Evolutionary conservation across 352 stramenopile species (phyloP), one percentile per base, ranked within the genome.

Genomic region (Phytophthora crassamura): DNA sequence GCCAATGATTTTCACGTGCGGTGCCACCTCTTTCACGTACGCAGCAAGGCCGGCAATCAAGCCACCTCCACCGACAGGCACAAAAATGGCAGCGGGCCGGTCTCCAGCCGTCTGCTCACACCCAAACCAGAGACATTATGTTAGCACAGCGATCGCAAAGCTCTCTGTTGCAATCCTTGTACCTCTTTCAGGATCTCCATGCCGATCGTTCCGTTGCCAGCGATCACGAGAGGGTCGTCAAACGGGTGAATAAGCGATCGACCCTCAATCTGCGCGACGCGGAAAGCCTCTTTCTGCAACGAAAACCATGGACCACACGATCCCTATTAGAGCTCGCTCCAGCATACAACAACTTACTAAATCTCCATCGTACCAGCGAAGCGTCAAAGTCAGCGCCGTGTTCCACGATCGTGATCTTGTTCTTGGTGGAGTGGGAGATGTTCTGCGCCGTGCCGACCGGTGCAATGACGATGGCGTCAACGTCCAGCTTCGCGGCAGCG

Each of bases 321-420:
- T 12, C 42, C 14, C 16, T 49, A 18, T 16, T 16, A 3, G 41
- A 25, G 20, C 40, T 16, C 22, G 50, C 7, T 14, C 34, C n/a
- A 15, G 7, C 11, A 32, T n/a, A n/a, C n/a, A 47, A 12, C 40
- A 15, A 28, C 16, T 11, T 30, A 5, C 7, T 1, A n/a, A 11
- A 28, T 42, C 15, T 10, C 14, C 22, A 62, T 59, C 71, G 42
- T 62, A 89, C 87, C 54, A 89, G 59, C 6, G 97, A 97, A 50
- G 97, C 97, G 64, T 99, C 93, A 75, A 99, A 99, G 76, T 98
- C 98, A 12, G 96, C 86, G 25, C 97, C 97, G 74, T 98, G 88
- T 55, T 99, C 86, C 48, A 97, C 78, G 39, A 99, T 96, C 56
- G 92, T 93, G 15, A 98, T 90, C 51, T 91, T 94, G 46, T 74